Base-by-base conservation (phyloP, 1,284 basidiomycete species). In the Takashimella tepidaria region DNA sequence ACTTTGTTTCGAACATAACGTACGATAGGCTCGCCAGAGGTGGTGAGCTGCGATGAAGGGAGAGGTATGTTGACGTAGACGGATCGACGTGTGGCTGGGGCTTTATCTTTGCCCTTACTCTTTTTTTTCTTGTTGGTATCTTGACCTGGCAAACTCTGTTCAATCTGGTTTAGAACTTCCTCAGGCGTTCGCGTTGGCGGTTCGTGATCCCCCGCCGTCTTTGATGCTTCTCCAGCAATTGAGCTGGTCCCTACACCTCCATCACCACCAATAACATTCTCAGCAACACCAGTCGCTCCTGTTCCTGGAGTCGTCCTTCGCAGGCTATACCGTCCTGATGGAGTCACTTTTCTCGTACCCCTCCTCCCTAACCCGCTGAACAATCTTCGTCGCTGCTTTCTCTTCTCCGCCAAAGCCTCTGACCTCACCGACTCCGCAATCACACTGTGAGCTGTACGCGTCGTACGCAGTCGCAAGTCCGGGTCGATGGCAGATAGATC, bases 1-100 rank as follows among this genome's bases (percentile, higher is more conserved):
- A 98, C 92, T 82, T 97, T 98, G 76, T 98, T 98, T 63, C 93
- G 80, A 27, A 84, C 83, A 76, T 93, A 98, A 24, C 82, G 81
- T 37, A 78, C 82, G 45, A 82, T 74, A 0, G 92, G 92, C 59
- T 97, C 89, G 26, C 91, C 89, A 50, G 84, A 73, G 6, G 44
- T 23, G 27, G 56, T 54, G 16, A 70, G 25, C 37, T 64, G 43
- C 19, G 51, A 11, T 8, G 43, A 11, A 3, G 70, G 70, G 11
- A 74, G 59, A 1, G 68, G 61, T 1, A 66, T 45, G 69, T 95
- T 93, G 58, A 95, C 83, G 72, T 89, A 90, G 57, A 96, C 74
- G 58, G 86, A 88, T 65, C 92, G 79, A 42, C 90, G 79, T 21
- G 56, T 44, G 8, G 8, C 31, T 8, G 31, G 31, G 8, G 8